phyloP scores from a whole-genome alignment of 306 rosid genomes.

The Sicyos edulis region DNA sequence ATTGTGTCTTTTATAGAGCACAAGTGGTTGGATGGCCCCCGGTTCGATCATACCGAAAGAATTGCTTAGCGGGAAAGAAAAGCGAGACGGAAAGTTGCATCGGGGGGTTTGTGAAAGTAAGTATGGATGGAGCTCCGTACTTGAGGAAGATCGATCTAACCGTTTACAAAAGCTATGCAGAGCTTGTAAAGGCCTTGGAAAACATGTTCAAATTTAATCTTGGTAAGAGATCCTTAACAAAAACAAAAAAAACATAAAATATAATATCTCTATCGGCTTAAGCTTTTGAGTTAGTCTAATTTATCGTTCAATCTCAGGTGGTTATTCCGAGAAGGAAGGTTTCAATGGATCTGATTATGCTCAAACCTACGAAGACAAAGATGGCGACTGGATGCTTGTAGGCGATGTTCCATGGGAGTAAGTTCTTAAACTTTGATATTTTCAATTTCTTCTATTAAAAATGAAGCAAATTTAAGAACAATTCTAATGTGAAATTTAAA shows the following conservation, averaged over 20 bases:
- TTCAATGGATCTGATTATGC: conserved; percentile 19
- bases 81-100: conserved; percentile 28
- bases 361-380: conserved; percentile 25
- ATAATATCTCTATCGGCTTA: background rate
- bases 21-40: conserved; percentile 99
- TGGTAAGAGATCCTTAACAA: conserved; percentile 34
- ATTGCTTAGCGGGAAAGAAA: conserved; percentile 41
- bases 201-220: conserved; percentile 59
- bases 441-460: background rate
- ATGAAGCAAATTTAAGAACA: background rate
- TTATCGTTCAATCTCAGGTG: conserved; percentile 27
- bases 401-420: conserved; percentile 29
- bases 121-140: conserved; percentile 86
- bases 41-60: conserved; percentile 56
- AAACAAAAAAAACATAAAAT: no score
- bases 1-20: conserved; percentile 31
- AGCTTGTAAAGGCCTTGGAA: conserved; percentile 66
- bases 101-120: conserved; percentile 65
- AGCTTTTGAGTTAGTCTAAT: background rate
- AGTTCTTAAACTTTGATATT: background rate
- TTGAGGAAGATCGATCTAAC: conserved; percentile 74
- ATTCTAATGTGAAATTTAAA: background rate
- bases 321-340: conserved; percentile 43
- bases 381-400: conserved; percentile 24
- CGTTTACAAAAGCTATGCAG: conserved; percentile 52